Evolutionary conservation across 2,329 filamentous ascomycete species (phyloP), one percentile per base, ranked within the genome.

Genomic region (Sporothrix luriei): DNA sequence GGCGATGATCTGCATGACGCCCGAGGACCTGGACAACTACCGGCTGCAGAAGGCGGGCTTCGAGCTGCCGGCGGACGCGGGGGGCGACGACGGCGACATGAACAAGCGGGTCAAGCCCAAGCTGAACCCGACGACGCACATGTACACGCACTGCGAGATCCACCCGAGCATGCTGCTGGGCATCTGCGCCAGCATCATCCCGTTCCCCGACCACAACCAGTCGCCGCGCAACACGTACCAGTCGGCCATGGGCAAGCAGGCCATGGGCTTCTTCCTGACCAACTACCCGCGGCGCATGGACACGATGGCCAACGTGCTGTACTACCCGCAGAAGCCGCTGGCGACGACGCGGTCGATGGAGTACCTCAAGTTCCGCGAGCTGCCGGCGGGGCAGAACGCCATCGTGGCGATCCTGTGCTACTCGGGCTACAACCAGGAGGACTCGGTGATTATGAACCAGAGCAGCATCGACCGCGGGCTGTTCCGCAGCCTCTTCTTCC

Each of bases 361-460:
- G 79, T 98, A 96, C 80, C 84, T 99, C 75, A 97, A 97, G 77
- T 99, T 99, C 89, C 88, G 95, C 81, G 95, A 99, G 80, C 84
- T 99, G 71, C 95, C 95, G 21, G 95, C 95, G 19, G 95, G 95
- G 2, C 95, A 99, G 79, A 99, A 99, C 77, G 95, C 95, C 24
- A 99, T 99, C 75, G 95, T 99, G 14, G 96, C 95, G 52, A 99
- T 99, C 81, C 90, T 93, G 71, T 96, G 92, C 79, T 99, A 99
- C 82, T 97, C 94, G 68, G 95, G 95, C 71, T 99, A 99, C 84
- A 99, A 99, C 81, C 96, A 99, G 79, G 95, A 99, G 93, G 95
- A 99, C 88, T 99, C 95, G 74, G 94, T 99, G 74, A 97, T 99
- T 76, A 98, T 99, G 95, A 99, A 99, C 80, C 95, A 99, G 83